phyloP scores from a whole-genome alignment of 163 green algal species.

The Chloromonas sp. region DNA sequence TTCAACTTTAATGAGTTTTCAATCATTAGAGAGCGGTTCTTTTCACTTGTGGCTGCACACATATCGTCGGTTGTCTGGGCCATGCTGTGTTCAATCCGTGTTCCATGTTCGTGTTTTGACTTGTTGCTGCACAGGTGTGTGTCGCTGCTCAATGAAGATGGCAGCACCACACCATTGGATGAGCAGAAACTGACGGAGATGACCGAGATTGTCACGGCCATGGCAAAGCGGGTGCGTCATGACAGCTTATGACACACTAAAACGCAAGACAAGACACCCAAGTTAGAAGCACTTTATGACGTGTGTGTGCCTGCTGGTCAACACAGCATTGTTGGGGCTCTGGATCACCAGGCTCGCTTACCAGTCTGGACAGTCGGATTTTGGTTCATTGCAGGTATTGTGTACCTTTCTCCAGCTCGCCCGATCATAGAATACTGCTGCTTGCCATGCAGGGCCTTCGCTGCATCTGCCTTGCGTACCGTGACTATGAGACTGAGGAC shows the following conservation, averaged over 20 bases:
- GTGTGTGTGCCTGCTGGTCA: not conserved
- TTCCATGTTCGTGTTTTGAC: constrained; percentile 16
- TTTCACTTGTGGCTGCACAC: not conserved
- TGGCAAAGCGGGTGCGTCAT: constrained; percentile 21
- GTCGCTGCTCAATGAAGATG: not conserved
- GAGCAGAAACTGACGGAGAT: constrained; percentile 42
- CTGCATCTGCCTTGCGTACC: constrained; percentile 68
- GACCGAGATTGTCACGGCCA: constrained; percentile 27
- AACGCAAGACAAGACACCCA: not conserved
- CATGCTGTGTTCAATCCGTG: no score
- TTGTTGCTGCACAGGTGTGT: constrained; percentile 59
- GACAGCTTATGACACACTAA: not conserved
- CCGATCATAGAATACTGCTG: not conserved
- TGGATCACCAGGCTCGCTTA: not conserved
- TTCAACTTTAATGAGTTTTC: no score
- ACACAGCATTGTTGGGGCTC: not conserved
- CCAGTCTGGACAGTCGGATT: no score
- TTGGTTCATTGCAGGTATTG: no score
- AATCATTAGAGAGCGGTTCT: no score
- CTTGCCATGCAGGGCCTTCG: constrained; percentile 58
- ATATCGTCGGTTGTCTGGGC: no score
- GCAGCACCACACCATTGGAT: constrained; percentile 33
- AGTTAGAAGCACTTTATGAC: not conserved
- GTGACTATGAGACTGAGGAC: not conserved
- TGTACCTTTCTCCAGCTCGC: no score